Evolutionary conservation across 2,329 filamentous ascomycete species (phyloP).

Genomic region (Epichloe scottii): DNA sequence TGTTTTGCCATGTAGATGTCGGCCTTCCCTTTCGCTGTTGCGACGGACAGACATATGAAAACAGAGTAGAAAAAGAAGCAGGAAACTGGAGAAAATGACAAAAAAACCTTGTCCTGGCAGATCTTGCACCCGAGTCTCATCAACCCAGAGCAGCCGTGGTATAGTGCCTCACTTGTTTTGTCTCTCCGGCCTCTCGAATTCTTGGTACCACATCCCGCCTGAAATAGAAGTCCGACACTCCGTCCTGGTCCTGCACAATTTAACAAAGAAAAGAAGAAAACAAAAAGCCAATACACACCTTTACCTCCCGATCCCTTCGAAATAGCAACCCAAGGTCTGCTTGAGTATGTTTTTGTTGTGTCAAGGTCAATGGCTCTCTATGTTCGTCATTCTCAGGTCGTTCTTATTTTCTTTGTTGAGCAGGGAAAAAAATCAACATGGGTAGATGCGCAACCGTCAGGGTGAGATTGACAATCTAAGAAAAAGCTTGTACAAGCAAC

Average conservation of each 20-base stretch:
- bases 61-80: not conserved
- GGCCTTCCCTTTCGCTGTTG: slow-evolving; percentile 19
- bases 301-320: slow-evolving; percentile 22
- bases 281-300: slow-evolving; percentile 24
- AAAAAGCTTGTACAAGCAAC: slow-evolving; percentile 16
- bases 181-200: slow-evolving; percentile 24
- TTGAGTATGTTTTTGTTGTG: slow-evolving; percentile 22
- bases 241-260: slow-evolving; percentile 17
- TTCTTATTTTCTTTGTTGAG: slow-evolving; percentile 9
- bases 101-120: slow-evolving; percentile 16
- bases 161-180: slow-evolving; percentile 28
- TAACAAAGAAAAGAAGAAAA: slow-evolving; percentile 10
- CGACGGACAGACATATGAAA: slow-evolving; percentile 7
- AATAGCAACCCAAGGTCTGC: slow-evolving; percentile 28
- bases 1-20: slow-evolving; percentile 4
- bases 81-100: not conserved
- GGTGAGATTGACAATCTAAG: slow-evolving; percentile 14
- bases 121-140: slow-evolving; percentile 18
- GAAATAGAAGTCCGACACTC: slow-evolving; percentile 27
- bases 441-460: slow-evolving; percentile 11
- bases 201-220: slow-evolving; percentile 21
- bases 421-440: slow-evolving; percentile 16
- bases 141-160: slow-evolving; percentile 24
- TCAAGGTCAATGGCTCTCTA: slow-evolving; percentile 34
- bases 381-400: slow-evolving; percentile 31